Base-by-base conservation (phyloP, 2,329 filamentous ascomycete genomes). In the Apiospora kogelbergensis region DNA sequence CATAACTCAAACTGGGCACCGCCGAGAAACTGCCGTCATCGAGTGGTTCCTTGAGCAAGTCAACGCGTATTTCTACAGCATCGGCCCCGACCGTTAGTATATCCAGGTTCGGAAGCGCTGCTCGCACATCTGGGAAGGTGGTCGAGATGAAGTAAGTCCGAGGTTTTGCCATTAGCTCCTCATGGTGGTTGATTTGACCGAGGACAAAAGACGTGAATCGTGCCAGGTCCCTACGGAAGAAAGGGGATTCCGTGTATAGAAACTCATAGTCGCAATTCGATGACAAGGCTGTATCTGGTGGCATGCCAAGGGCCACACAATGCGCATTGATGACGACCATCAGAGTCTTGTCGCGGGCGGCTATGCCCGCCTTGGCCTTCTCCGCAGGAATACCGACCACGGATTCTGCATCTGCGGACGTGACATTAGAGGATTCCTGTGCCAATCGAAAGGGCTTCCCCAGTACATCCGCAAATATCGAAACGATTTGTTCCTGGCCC, bases 41-140 rank as follows among this genome's bases (percentile, higher is more conserved):
- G 9, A 90, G 81, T 5, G 91, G 89, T 74, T 96, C 93, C 75
- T 91, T 89, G 22, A 97, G 83, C 37, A 97, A 83, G 78, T 97
- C 94, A 11, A 96, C 93, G 26, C 94, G 89, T 67, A 97, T 88
- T 78, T 97, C 94, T 53, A 97, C 91, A 0, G 93, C 93, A 80
- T 97, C 93, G 20, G 93, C 91, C 45, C 94, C 94, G 3, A 97
- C 93, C 0, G 93, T 96, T 60, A 97, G 82, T 67, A 97, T 96
- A 78, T 96, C 93, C 70, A 97, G 85, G 76, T 97, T 96, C 1
- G 93, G 92, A 63, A 97, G 83, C 10, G 93, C 93, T 4, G 92
- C 91, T 71, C 91, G 91, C 10, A 97, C 92, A 77, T 97, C 93
- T 0, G 93, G 92, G 73, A 97, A 97, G 0, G 94, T 97, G 1